These are phyloP conservation scores for Cystobasidium onofrii DNA, from an alignment of 768 basidiomycete species.

Conservation along the genomic window DNA sequence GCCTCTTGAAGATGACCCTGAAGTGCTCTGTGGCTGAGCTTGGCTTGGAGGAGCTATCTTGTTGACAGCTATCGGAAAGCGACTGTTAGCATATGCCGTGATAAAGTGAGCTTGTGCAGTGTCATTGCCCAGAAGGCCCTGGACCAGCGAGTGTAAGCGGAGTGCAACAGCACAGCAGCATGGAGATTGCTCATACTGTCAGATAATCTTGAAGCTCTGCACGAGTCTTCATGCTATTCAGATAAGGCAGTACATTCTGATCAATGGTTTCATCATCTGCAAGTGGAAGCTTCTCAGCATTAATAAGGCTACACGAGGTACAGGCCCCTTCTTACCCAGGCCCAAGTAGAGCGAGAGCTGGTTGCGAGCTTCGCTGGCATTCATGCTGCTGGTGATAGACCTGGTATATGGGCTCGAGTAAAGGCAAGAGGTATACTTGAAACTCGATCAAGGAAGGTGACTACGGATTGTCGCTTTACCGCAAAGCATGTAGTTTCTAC, in stretches of 20 bases:
- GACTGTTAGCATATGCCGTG: conserved; percentile 12
- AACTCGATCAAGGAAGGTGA: neutral
- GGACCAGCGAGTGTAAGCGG: neutral
- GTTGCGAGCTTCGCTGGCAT: conserved; percentile 14
- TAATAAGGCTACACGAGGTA: neutral
- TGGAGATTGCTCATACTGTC: neutral
- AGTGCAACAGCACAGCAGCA: neutral
- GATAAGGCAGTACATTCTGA: conserved; percentile 10
- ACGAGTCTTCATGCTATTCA: conserved; percentile 6
- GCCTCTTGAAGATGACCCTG: neutral
- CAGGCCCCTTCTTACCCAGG: neutral
- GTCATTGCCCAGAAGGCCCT: conserved; percentile 25
- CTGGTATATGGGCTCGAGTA: neutral
- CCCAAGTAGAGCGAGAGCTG: conserved; percentile 29
- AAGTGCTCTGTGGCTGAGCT: neutral
- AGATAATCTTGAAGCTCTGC: conserved; percentile 25
- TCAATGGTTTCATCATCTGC: conserved; percentile 27
- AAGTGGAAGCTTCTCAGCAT: neutral
- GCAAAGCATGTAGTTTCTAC: too few species aligned
- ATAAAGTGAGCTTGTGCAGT: conserved; percentile 14
- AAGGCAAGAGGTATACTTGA: neutral
- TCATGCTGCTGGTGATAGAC: conserved; percentile 2
- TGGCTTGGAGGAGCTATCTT: neutral
- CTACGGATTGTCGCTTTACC: too few species aligned
- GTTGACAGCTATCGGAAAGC: conserved; percentile 1